These are phyloP conservation scores for Xylaria sp. DNA, from an alignment of 2,329 filamentous ascomycete species.

Conservation along the genomic window DNA sequence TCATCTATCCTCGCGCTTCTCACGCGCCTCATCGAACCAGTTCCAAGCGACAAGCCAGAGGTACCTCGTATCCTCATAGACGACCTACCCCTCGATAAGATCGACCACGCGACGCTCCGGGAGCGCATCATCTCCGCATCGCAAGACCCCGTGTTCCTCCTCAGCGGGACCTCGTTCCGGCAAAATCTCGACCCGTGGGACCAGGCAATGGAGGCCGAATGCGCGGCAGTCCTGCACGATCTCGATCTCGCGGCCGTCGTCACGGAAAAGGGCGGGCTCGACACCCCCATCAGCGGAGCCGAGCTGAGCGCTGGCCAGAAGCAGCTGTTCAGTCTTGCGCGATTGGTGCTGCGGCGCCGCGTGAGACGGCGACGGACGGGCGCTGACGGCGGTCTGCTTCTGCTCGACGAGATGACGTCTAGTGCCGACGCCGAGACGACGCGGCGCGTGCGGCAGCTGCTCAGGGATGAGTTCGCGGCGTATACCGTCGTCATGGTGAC, in stretches of 20 bases:
- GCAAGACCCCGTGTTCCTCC: constrained; percentile 56
- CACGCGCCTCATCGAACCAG: constrained; percentile 53
- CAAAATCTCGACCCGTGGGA: constrained; percentile 47
- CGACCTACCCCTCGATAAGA: constrained; percentile 42
- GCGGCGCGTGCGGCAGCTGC: constrained; percentile 40
- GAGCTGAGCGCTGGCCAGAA: constrained; percentile 62
- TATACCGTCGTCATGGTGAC: constrained; percentile 60
- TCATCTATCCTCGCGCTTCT: constrained; percentile 53
- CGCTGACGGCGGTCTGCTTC: constrained; percentile 41
- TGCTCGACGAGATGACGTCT: constrained; percentile 49
- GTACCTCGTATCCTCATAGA: constrained; percentile 50
- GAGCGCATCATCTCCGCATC: constrained; percentile 54
- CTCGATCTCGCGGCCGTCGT: constrained; percentile 42
- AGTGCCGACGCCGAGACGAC: constrained; percentile 46
- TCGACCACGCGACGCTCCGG: constrained; percentile 51
- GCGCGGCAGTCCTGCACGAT: constrained; percentile 38
- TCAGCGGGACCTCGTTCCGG: constrained; percentile 49
- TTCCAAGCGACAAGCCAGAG: not conserved
- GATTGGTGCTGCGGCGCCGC: constrained; percentile 44
- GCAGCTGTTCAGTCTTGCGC: constrained; percentile 45
- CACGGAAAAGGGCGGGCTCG: constrained; percentile 41
- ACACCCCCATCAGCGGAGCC: constrained; percentile 51
- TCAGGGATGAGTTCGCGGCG: constrained; percentile 41
- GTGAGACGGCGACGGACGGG: constrained; percentile 35
- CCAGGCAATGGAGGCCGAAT: constrained; percentile 34